These are phyloP conservation scores for Silene conica DNA, from an alignment of 148 eudicot species.

Conservation along the genomic window DNA sequence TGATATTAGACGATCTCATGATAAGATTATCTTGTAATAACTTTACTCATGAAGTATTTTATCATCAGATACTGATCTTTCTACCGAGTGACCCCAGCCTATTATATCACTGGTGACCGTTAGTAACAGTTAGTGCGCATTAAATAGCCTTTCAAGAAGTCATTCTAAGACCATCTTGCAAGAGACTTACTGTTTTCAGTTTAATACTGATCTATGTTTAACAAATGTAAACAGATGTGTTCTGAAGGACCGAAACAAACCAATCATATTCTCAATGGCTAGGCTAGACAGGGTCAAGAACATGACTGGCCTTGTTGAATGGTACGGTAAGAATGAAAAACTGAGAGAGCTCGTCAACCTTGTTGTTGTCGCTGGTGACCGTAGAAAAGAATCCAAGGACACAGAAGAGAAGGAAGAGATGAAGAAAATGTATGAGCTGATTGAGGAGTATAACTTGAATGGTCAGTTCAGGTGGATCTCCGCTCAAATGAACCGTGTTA, in stretches of 20 bases:
- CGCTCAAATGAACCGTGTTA: slow-evolving; percentile 90
- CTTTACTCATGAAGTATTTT: too few species aligned
- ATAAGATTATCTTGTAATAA: too few species aligned
- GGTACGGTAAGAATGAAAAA: slow-evolving; percentile 70
- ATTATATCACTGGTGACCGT: too few species aligned
- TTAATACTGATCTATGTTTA: not conserved
- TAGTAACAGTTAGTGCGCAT: too few species aligned
- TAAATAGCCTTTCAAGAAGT: too few species aligned
- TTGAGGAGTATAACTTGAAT: slow-evolving; percentile 66
- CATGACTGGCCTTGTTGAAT: slow-evolving; percentile 87
- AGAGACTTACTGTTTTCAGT: not conserved
- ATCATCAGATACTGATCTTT: too few species aligned
- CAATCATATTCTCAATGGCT: slow-evolving; percentile 93
- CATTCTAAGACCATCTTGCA: too few species aligned
- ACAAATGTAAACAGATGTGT: slow-evolving; percentile 46
- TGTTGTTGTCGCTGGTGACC: slow-evolving; percentile 95
- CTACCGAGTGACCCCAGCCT: too few species aligned
- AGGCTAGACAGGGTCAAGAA: slow-evolving; percentile 91
- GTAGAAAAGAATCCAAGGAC: slow-evolving; percentile 94
- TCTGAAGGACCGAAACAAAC: slow-evolving; percentile 78
- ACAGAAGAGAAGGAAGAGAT: slow-evolving; percentile 90
- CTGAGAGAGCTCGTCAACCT: slow-evolving; percentile 87
- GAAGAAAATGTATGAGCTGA: slow-evolving; percentile 89
- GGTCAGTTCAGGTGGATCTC: slow-evolving; percentile 98
- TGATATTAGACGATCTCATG: too few species aligned